Conservation (phyloP, 2,329 filamentous ascomycete species). For the Alternaria brassicae region DNA sequence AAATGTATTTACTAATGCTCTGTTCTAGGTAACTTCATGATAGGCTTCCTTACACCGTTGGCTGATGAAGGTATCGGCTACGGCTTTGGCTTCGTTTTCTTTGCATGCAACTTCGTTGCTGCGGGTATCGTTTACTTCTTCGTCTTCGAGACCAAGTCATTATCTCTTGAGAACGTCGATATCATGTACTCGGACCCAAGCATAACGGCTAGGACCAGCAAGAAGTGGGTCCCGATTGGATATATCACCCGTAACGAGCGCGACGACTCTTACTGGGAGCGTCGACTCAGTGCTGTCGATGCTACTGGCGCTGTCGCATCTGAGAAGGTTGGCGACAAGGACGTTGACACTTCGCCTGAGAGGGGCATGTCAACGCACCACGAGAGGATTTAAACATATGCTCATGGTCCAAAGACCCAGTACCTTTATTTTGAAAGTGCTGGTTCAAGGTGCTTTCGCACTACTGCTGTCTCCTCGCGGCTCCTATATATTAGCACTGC, state of each 20-base stretch:
- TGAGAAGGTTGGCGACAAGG: constrained; percentile 30
- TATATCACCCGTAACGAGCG: constrained; percentile 41
- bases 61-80: constrained; percentile 45
- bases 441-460: background rate
- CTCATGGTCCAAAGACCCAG: background rate
- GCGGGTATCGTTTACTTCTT: constrained; percentile 45
- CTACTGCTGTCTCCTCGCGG: background rate
- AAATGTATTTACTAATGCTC: constrained; percentile 26
- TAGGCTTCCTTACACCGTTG: constrained; percentile 47
- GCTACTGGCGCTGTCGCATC: constrained; percentile 10
- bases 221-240: constrained; percentile 44
- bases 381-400: constrained; percentile 10
- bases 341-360: constrained; percentile 27
- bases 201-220: constrained; percentile 40
- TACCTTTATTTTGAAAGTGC: background rate
- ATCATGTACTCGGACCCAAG: constrained; percentile 43
- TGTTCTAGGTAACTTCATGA: constrained; percentile 47
- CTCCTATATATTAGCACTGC: background rate
- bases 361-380: constrained; percentile 32
- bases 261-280: constrained; percentile 38
- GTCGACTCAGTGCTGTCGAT: constrained; percentile 30
- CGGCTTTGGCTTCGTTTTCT: constrained; percentile 47
- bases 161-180: constrained; percentile 48
- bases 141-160: constrained; percentile 44
- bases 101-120: constrained; percentile 44